Evolutionary conservation across 345 rosid genomes (phyloP), one percentile per base, ranked within the genome.

Genomic region (Pistacia atlantica): DNA sequence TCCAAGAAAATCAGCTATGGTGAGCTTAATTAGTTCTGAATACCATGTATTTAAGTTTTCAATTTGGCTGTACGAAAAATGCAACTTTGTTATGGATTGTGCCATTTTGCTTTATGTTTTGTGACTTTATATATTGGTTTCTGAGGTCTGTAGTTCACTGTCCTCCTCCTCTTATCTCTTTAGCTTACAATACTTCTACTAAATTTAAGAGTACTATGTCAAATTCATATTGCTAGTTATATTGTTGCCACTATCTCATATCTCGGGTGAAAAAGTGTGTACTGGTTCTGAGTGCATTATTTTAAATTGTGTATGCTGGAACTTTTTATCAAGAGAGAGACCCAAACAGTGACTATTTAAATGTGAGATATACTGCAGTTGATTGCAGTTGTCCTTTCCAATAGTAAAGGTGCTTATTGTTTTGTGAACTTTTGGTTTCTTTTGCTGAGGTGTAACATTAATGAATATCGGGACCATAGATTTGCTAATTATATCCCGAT

Each of bases 1-100:
- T 63, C 86, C 73, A 0, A 87, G 73, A 75, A 82, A 65, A 51
- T 86, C 83, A 59, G 77, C 91, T 57, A 42, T 85, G 89, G 98
- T 94, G 69, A 80, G 88, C 33, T 51, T 51, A n/a, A 49, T 42
- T 18, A 54, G 37, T 71, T 51, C 13, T 22, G 3, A 35, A 1
- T 62, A 49, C 12, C 20, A 12, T 18, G 11, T 33, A 22, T 13
- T 49, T 33, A 35, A 20, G 22, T 49, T 48, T 62, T 62, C 45
- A 11, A 54, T 73, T 51, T 14, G 4, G 2, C 25, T 52, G 13
- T 10, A 52, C 14, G 16, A 18, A 38, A 65, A 52, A 52, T 11
- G 18, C 17, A 52, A 14, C 2, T 52, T 49, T 52, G 16, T 52
- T 12, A 52, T 5, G 17, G 56, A 11, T 16, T 3, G 18, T 52